Evolutionary conservation across 2,329 filamentous ascomycete species (phyloP).

Genomic region (Colletotrichum sp.): DNA sequence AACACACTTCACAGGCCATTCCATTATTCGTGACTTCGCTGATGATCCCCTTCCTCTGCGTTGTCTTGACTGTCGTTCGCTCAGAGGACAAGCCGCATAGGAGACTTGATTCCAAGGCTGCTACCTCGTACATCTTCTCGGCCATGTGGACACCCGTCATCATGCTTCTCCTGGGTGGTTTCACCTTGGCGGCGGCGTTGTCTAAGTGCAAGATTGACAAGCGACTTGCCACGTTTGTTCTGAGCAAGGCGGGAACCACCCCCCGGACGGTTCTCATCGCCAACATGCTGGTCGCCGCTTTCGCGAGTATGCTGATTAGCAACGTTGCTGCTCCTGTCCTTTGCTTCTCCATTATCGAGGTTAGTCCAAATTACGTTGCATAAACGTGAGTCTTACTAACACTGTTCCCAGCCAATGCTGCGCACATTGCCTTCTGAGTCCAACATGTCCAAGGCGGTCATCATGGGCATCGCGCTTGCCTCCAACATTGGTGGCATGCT

Average conservation of each 20-base stretch:
- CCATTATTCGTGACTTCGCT: conserved; percentile 96
- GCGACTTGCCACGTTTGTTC: conserved; percentile 92
- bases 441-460: conserved; percentile 91
- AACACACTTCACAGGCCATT: conserved; percentile 68
- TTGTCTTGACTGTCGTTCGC: conserved; percentile 84
- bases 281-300: conserved; percentile 98
- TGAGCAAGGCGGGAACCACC: conserved; percentile 94
- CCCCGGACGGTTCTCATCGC: conserved; percentile 90
- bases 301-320: conserved; percentile 98
- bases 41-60: conserved; percentile 90
- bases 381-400: conserved; percentile 10
- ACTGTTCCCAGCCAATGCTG: conserved; percentile 74
- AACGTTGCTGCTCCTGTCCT: conserved; percentile 97
- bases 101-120: conserved; percentile 79
- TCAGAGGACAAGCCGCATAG: conserved; percentile 61
- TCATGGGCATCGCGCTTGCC: conserved; percentile 92
- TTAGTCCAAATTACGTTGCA: conserved; percentile 39
- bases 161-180: conserved; percentile 95
- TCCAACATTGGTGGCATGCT: conserved; percentile 97
- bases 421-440: conserved; percentile 91
- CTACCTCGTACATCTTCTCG: conserved; percentile 84
- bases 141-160: conserved; percentile 99
- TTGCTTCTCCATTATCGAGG: conserved; percentile 97
- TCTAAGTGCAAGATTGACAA: conserved; percentile 99
- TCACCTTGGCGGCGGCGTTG: conserved; percentile 91